A percentile compares a stretch with the other conserved stretches of the same genome.
phyloP scores from a whole-genome alignment of 148 eudicot species.

The Fallopia convolvulus region DNA sequence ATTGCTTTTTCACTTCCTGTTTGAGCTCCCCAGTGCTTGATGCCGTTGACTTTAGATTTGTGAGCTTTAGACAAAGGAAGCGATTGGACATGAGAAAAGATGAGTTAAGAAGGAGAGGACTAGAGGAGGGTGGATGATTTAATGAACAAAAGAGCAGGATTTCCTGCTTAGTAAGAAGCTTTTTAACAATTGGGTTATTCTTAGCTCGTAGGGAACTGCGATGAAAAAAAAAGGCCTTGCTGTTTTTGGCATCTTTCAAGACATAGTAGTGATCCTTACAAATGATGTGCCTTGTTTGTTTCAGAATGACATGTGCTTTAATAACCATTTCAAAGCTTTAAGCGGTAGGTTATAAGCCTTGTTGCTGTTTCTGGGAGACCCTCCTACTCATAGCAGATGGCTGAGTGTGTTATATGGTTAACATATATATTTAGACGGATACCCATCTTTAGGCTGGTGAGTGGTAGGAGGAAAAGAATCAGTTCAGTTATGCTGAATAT shows the following conservation, averaged over 20 bases:
- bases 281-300: not conserved
- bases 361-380: not conserved
- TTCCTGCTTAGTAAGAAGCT: not conserved
- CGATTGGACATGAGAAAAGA: not conserved
- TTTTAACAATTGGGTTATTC: no score
- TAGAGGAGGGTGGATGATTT: not conserved
- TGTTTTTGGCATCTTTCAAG: not conserved
- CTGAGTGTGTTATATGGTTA: not conserved
- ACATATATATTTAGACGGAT: not conserved
- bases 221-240: not conserved
- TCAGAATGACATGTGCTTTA: not conserved
- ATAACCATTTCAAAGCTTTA: not conserved
- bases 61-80: not conserved
- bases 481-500: not conserved
- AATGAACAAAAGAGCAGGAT: not conserved
- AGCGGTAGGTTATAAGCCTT: not conserved
- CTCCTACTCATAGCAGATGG: not conserved
- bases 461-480: not conserved
- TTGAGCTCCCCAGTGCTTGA: not conserved
- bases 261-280: not conserved
- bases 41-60: not conserved
- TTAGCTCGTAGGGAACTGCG: not conserved
- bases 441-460: not conserved
- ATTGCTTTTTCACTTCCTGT: not conserved
- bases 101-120: not conserved